Evolutionary conservation across 768 basidiomycete genomes (phyloP).

Genomic region (Lentinula edodes): DNA sequence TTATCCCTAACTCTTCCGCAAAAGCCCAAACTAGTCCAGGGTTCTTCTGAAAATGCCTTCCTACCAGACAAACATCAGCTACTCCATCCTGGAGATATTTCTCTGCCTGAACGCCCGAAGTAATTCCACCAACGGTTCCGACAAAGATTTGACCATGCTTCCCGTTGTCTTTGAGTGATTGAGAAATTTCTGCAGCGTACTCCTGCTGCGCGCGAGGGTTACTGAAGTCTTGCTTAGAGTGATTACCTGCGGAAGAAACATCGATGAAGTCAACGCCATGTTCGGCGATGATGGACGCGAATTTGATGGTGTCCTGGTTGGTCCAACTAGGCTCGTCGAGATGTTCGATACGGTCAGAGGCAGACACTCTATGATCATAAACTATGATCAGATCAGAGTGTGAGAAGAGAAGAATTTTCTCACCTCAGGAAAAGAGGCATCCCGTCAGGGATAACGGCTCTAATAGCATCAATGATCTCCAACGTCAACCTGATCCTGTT

Average conservation of each 20-base stretch:
- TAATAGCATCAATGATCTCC: constrained; percentile 59
- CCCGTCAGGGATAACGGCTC: constrained; percentile 49
- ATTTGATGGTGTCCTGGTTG: constrained; percentile 57
- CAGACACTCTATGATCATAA: constrained; percentile 44
- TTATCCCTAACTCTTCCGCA: constrained; percentile 51
- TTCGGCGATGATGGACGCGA: constrained; percentile 52
- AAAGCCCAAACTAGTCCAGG: constrained; percentile 47
- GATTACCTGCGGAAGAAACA: constrained; percentile 60
- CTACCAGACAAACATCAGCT: constrained; percentile 55
- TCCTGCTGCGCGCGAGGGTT: constrained; percentile 44
- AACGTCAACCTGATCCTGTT: constrained; percentile 59
- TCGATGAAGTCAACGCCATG: constrained; percentile 76
- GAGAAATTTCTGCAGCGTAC: constrained; percentile 49
- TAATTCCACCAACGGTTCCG: constrained; percentile 51
- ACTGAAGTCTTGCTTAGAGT: constrained; percentile 33
- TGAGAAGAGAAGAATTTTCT: background rate
- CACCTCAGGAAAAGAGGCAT: constrained; percentile 76
- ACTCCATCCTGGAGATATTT: constrained; percentile 48
- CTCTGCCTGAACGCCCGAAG: constrained; percentile 49
- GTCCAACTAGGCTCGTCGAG: constrained; percentile 65
- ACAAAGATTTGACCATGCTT: constrained; percentile 28
- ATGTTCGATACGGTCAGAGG: constrained; percentile 68
- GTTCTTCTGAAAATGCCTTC: constrained; percentile 55
- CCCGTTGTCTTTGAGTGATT: constrained; percentile 15
- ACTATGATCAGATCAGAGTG: constrained; percentile 6